Percentiles rank a stretch among this genome's conserved stretches.
Conservation (phyloP, 352 stramenopile genomes). For the Globisporangium okanoganense region DNA sequence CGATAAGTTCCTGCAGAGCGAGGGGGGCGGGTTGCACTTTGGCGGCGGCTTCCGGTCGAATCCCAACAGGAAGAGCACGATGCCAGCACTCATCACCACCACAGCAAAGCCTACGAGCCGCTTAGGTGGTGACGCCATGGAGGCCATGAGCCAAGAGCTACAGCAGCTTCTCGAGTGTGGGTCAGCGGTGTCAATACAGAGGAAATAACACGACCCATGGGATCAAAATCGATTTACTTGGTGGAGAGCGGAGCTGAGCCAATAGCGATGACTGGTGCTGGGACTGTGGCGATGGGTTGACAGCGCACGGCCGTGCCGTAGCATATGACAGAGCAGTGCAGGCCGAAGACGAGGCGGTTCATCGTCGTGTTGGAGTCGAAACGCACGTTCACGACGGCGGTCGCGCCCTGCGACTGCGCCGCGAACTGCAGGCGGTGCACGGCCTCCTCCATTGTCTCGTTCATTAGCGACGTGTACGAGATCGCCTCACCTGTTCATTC, state of each 20-base stretch:
- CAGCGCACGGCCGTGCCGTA: slow-evolving; percentile 77
- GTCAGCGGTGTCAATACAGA: background rate
- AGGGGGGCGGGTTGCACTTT: slow-evolving; percentile 21
- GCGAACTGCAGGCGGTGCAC: slow-evolving; percentile 77
- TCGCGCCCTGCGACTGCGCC: slow-evolving; percentile 67
- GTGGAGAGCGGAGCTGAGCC: background rate
- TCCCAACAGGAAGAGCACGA: background rate
- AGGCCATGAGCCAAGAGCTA: background rate
- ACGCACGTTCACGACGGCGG: slow-evolving; percentile 70
- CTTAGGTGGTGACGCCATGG: background rate
- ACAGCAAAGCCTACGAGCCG: background rate
- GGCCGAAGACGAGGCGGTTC: slow-evolving; percentile 80
- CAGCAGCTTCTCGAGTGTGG: background rate
- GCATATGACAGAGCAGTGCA: slow-evolving; percentile 78
- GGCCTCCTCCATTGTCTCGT: slow-evolving; percentile 76
- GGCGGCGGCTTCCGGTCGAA: slow-evolving; percentile 35
- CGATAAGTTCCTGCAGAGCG: slow-evolving; percentile 11
- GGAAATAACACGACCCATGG: background rate
- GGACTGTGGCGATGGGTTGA: slow-evolving; percentile 24
- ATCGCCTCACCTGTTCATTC: slow-evolving; percentile 42
- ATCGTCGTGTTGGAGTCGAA: slow-evolving; percentile 86
- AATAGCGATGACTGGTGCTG: slow-evolving; percentile 5
- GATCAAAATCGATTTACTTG: background rate
- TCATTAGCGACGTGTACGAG: slow-evolving; percentile 81
- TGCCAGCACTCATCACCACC: background rate